These are phyloP conservation scores for Aspergillus uvarum DNA, from an alignment of 2,329 filamentous ascomycete species.

Conservation along the genomic window DNA sequence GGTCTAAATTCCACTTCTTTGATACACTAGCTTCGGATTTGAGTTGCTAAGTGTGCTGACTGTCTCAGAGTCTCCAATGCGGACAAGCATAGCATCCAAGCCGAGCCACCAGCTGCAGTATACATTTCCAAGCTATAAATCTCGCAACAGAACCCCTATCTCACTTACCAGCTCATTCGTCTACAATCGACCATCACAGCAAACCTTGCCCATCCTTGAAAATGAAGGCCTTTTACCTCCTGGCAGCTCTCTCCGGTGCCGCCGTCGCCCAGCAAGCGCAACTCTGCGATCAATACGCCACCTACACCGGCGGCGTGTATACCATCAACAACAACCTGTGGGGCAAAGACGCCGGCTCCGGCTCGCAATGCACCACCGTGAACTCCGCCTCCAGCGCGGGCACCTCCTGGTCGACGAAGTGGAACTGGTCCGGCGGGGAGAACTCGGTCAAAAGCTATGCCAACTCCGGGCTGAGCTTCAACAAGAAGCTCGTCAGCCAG, in stretches of 20 bases:
- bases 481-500: constrained; percentile 24
- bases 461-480: constrained; percentile 37
- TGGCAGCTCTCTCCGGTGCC: background rate
- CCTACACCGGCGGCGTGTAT: constrained; percentile 36
- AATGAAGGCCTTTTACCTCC: background rate
- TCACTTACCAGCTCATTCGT: too few species aligned
- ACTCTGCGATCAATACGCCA: constrained; percentile 28
- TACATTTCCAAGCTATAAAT: too few species aligned
- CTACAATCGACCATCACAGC: too few species aligned
- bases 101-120: too few species aligned
- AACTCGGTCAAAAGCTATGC: constrained; percentile 42
- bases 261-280: background rate
- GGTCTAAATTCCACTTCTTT: too few species aligned
- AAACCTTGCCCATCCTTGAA: background rate
- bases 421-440: constrained; percentile 41
- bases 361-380: constrained; percentile 43
- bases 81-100: too few species aligned
- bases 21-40: too few species aligned
- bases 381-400: constrained; percentile 28
- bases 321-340: constrained; percentile 53
- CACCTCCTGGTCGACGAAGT: constrained; percentile 43
- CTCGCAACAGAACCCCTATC: too few species aligned
- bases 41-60: too few species aligned
- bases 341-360: constrained; percentile 37
- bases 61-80: too few species aligned